Conservation (phyloP, 2,329 filamentous ascomycete genomes). For the Aspergillus melleus region DNA sequence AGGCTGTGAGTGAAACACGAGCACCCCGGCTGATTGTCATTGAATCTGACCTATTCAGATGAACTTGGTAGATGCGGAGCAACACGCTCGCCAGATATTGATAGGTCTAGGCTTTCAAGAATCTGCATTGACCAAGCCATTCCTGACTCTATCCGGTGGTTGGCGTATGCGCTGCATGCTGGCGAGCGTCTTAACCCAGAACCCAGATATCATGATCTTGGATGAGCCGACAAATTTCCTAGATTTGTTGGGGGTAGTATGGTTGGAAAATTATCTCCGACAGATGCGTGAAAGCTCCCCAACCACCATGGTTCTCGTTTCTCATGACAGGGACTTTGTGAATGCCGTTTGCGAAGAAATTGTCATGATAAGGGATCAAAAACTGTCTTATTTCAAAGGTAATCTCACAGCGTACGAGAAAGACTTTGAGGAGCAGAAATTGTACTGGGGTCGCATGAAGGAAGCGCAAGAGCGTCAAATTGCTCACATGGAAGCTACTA, state of each 20-base stretch:
- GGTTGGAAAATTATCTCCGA: slow-evolving; percentile 73
- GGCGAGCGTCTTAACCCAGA: slow-evolving; percentile 66
- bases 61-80: slow-evolving; percentile 63
- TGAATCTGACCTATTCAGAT: slow-evolving; percentile 31
- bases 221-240: slow-evolving; percentile 89
- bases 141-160: slow-evolving; percentile 71
- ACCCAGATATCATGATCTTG: slow-evolving; percentile 74
- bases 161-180: slow-evolving; percentile 72
- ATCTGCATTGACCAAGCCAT: slow-evolving; percentile 57
- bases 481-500: slow-evolving; percentile 76
- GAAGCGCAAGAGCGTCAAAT: slow-evolving; percentile 79
- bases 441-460: slow-evolving; percentile 71
- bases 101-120: slow-evolving; percentile 71
- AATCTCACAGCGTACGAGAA: slow-evolving; percentile 71
- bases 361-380: slow-evolving; percentile 71
- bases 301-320: slow-evolving; percentile 73
- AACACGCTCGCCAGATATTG: slow-evolving; percentile 65
- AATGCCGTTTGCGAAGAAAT: slow-evolving; percentile 74
- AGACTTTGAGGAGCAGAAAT: slow-evolving; percentile 63
- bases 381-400: slow-evolving; percentile 72
- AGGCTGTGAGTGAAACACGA: slow-evolving; percentile 49
- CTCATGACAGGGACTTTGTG: slow-evolving; percentile 80
- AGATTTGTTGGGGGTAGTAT: slow-evolving; percentile 79
- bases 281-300: slow-evolving; percentile 54
- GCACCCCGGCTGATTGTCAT: slow-evolving; percentile 2